phyloP scores from a whole-genome alignment of 2,329 filamentous ascomycete species.

The Aspergillus sp. region DNA sequence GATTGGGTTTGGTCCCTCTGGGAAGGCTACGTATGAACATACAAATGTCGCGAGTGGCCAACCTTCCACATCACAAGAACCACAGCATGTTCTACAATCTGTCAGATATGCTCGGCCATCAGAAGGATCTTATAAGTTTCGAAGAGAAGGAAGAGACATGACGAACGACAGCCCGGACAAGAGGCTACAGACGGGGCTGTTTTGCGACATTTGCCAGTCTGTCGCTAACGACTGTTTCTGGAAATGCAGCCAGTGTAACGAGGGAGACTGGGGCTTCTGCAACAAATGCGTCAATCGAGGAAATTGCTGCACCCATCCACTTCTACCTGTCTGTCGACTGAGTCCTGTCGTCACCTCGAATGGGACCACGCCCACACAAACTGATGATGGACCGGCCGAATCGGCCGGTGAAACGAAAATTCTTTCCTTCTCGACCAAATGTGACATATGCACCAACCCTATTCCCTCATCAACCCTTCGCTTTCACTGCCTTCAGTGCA shows the following conservation, averaged over 20 bases:
- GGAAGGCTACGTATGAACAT: slow-evolving; percentile 66
- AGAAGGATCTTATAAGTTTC: slow-evolving; percentile 22
- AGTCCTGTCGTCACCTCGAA: slow-evolving; percentile 29
- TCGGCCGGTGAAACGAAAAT: slow-evolving; percentile 54
- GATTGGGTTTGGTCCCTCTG: slow-evolving; percentile 80
- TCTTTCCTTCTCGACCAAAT: slow-evolving; percentile 70
- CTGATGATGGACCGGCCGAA: slow-evolving; percentile 22
- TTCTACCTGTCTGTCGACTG: slow-evolving; percentile 71
- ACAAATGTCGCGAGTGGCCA: slow-evolving; percentile 28
- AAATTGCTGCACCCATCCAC: slow-evolving; percentile 74
- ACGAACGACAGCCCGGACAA: slow-evolving; percentile 67
- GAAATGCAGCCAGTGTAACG: slow-evolving; percentile 83
- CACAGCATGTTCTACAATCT: slow-evolving; percentile 52
- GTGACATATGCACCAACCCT: slow-evolving; percentile 72
- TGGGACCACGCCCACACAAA: slow-evolving; percentile 13
- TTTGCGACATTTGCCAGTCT: slow-evolving; percentile 73
- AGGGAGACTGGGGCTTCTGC: slow-evolving; percentile 94
- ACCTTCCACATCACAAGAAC: slow-evolving; percentile 10
- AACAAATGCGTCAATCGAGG: slow-evolving; percentile 83
- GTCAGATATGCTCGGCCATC: slow-evolving; percentile 33
- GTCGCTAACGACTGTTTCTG: slow-evolving; percentile 84
- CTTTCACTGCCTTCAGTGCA: slow-evolving; percentile 78
- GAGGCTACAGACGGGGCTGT: slow-evolving; percentile 74
- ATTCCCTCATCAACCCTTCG: slow-evolving; percentile 69
- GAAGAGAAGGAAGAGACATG: slow-evolving; percentile 47